Conservation (phyloP, 331 rosid species). For the Pyracantha coccinea region DNA sequence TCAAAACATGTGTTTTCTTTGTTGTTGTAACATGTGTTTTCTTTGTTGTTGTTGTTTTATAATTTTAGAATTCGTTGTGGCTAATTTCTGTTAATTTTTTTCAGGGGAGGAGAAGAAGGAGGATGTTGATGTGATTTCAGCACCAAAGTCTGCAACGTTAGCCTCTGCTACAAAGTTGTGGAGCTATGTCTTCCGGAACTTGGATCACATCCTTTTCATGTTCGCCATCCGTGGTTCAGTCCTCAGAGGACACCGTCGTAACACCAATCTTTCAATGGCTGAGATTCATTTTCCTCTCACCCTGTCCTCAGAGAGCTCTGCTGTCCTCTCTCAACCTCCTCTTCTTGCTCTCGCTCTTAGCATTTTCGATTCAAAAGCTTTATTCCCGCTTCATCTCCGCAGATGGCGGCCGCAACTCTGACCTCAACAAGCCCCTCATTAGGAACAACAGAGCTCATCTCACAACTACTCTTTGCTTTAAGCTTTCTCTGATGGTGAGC, state of each 20-base stretch:
- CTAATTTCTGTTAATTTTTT: conserved; percentile 5
- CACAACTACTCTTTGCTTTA: conserved; percentile 39
- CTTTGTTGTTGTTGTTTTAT: background rate
- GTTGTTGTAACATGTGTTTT: too few species aligned
- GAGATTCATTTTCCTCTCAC: conserved; percentile 67
- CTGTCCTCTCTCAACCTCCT: conserved; percentile 39
- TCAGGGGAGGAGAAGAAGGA: conserved; percentile 6
- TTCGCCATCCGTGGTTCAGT: conserved; percentile 29
- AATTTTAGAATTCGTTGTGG: background rate
- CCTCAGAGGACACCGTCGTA: conserved; percentile 25
- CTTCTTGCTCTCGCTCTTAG: conserved; percentile 40
- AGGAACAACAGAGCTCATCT: conserved; percentile 7
- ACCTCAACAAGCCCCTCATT: conserved; percentile 47
- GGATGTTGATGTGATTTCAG: background rate
- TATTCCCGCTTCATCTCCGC: conserved; percentile 38
- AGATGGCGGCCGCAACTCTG: conserved; percentile 6
- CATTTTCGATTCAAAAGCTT: conserved; percentile 46
- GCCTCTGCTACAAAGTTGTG: background rate
- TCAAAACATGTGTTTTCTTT: too few species aligned
- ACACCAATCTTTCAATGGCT: conserved; percentile 48
- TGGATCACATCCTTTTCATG: conserved; percentile 70
- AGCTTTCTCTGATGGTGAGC: conserved; percentile 43
- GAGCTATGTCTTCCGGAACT: conserved; percentile 22
- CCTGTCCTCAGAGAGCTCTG: conserved; percentile 82
- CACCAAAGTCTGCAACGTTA: background rate